Evolutionary conservation across 2,329 filamentous ascomycete species (phyloP).

Genomic region (Sporothrix inflata): DNA sequence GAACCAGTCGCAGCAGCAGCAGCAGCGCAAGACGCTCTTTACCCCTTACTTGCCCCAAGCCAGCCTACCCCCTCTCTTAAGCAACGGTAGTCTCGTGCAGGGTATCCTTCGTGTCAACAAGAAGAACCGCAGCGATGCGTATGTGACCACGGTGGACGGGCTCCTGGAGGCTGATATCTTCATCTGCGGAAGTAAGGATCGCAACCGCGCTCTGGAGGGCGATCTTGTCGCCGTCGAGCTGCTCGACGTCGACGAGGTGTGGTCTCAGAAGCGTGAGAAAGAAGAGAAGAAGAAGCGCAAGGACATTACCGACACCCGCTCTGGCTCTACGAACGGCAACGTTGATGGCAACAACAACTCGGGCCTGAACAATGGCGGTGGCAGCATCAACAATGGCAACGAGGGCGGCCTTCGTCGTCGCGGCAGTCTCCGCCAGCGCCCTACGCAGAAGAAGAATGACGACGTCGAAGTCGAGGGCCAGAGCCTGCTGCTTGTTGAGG

Average conservation of each 20-base stretch:
- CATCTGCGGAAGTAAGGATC: slow-evolving; percentile 98
- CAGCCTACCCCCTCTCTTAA: slow-evolving; percentile 84
- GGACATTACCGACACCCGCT: slow-evolving; percentile 91
- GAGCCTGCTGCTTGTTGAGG: slow-evolving; percentile 92
- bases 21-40: slow-evolving; percentile 97
- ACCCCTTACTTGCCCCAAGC: slow-evolving; percentile 97
- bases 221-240: slow-evolving; percentile 95
- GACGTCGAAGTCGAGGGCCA: slow-evolving; percentile 99
- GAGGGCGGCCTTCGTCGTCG: slow-evolving; percentile 90
- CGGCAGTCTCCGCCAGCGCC: slow-evolving; percentile 92
- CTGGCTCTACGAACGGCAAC: slow-evolving; percentile 73
- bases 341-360: slow-evolving; percentile 61
- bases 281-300: slow-evolving; percentile 99
- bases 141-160: slow-evolving; percentile 88
- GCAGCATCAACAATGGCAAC: slow-evolving; percentile 61
- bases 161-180: slow-evolving; percentile 96
- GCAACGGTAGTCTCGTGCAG: slow-evolving; percentile 90
- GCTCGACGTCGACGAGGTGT: slow-evolving; percentile 96
- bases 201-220: slow-evolving; percentile 93
- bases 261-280: slow-evolving; percentile 98
- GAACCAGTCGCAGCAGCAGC: slow-evolving; percentile 67
- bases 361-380: slow-evolving; percentile 55
- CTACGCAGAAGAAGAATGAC: slow-evolving; percentile 99
- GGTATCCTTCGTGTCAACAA: slow-evolving; percentile 98
- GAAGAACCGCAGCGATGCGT: slow-evolving; percentile 98